These are phyloP conservation scores for Colletotrichum phormii DNA, from an alignment of 2,329 filamentous ascomycete genomes.

Conservation along the genomic window DNA sequence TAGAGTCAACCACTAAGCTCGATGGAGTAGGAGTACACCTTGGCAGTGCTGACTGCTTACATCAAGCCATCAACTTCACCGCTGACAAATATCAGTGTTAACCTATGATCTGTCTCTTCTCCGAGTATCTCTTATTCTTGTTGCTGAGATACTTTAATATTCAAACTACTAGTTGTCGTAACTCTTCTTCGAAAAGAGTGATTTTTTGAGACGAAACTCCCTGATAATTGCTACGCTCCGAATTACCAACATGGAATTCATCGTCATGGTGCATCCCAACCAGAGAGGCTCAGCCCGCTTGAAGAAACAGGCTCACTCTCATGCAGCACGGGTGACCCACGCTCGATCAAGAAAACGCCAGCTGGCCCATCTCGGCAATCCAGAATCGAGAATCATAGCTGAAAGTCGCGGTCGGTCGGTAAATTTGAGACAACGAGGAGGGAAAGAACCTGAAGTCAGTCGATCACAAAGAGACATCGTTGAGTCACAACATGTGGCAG, in stretches of 20 bases:
- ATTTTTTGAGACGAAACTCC: background rate
- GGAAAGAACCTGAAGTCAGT: too few relatives aligned
- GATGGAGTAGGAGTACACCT: background rate
- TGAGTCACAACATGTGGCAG: too few relatives aligned
- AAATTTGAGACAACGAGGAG: too few relatives aligned
- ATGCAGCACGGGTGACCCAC: background rate
- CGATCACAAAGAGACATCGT: too few relatives aligned
- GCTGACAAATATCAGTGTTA: background rate
- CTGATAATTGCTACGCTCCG: background rate
- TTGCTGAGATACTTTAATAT: too few relatives aligned
- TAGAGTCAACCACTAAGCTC: background rate
- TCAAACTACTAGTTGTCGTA: too few relatives aligned
- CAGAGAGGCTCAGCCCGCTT: background rate
- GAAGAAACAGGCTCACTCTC: background rate
- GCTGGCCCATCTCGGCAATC: too few relatives aligned
- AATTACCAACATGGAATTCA: background rate
- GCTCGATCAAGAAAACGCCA: background rate
- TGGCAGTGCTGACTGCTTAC: background rate
- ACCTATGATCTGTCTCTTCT: too few relatives aligned
- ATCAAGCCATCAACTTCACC: background rate
- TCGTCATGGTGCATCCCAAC: background rate
- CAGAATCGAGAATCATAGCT: too few relatives aligned
- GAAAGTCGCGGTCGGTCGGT: too few relatives aligned
- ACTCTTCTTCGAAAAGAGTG: too few relatives aligned
- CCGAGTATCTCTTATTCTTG: too few relatives aligned